Evolutionary conservation across 305 asterid species (phyloP).

Genomic region (Fraxinus paxiana): DNA sequence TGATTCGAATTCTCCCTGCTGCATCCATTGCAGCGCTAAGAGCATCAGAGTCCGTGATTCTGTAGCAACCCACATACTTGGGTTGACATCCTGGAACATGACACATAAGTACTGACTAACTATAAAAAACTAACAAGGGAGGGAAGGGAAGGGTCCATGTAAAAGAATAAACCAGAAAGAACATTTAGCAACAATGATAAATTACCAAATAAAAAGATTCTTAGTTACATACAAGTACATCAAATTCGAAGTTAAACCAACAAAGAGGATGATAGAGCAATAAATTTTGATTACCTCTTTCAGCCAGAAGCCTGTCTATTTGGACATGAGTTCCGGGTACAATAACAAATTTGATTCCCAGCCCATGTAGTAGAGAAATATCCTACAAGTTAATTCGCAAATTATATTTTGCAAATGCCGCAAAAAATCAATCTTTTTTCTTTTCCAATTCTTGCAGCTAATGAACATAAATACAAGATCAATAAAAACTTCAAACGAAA

Average conservation of each 20-base stretch:
- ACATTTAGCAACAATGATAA: not conserved
- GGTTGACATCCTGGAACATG: slow-evolving; percentile 66
- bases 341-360: slow-evolving; percentile 90
- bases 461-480: slow-evolving; percentile 1
- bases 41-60: slow-evolving; percentile 86
- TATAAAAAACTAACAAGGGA: not conserved
- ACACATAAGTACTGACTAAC: not conserved
- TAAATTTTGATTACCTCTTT: slow-evolving; percentile 48
- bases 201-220: not conserved
- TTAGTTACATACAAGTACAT: not conserved
- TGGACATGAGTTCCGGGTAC: slow-evolving; percentile 94
- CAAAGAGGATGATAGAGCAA: not conserved
- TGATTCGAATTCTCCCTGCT: slow-evolving; percentile 66
- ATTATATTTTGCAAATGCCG: not conserved
- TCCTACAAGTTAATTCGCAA: slow-evolving; percentile 44
- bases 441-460: not conserved
- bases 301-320: slow-evolving; percentile 71
- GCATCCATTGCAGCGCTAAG: slow-evolving; percentile 86
- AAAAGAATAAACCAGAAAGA: not conserved
- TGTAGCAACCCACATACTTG: slow-evolving; percentile 80
- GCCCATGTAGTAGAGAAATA: slow-evolving; percentile 84
- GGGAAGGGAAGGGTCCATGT: not conserved
- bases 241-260: not conserved
- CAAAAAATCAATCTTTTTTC: not conserved
- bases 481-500: not conserved